A percentile compares a stretch with the other conserved stretches of the same genome.
phyloP scores from a whole-genome alignment of 2,329 filamentous ascomycete genomes.

The Pseudocercospora cruenta region DNA sequence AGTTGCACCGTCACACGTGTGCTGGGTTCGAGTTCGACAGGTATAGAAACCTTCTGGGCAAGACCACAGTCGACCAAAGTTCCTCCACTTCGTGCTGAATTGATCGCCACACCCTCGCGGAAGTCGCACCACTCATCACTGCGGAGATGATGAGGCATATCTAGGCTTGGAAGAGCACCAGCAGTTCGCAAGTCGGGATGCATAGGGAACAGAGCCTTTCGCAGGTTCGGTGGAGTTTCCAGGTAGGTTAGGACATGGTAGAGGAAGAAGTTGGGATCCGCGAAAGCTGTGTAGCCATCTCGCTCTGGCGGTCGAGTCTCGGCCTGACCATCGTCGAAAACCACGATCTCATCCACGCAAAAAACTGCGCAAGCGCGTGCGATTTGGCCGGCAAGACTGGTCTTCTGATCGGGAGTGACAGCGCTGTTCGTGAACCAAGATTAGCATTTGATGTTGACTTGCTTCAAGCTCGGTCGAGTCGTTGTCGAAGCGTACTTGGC shows the following conservation, averaged over 20 bases:
- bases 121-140: slow-evolving; percentile 77
- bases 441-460: slow-evolving; percentile 3
- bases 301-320: slow-evolving; percentile 40
- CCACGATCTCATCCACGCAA: slow-evolving; percentile 78
- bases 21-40: slow-evolving; percentile 66
- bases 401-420: slow-evolving; percentile 74
- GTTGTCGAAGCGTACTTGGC: slow-evolving; percentile 60
- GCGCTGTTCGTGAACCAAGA: slow-evolving; percentile 54
- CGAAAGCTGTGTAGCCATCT: slow-evolving; percentile 65
- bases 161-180: slow-evolving; percentile 73
- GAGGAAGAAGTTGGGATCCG: slow-evolving; percentile 79
- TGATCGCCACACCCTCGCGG: slow-evolving; percentile 72
- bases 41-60: slow-evolving; percentile 54
- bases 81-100: slow-evolving; percentile 36
- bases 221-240: slow-evolving; percentile 81
- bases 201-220: slow-evolving; percentile 73
- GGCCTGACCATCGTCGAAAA: slow-evolving; percentile 73
- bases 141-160: slow-evolving; percentile 83
- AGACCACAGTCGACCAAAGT: slow-evolving; percentile 58
- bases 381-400: slow-evolving; percentile 71
- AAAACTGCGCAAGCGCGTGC: slow-evolving; percentile 82
- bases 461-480: background rate
- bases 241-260: slow-evolving; percentile 78
- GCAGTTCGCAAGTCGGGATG: slow-evolving; percentile 77
- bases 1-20: slow-evolving; percentile 76